These are phyloP conservation scores for Coniella vitis DNA, from an alignment of 2,329 filamentous ascomycete genomes.

Conservation along the genomic window DNA sequence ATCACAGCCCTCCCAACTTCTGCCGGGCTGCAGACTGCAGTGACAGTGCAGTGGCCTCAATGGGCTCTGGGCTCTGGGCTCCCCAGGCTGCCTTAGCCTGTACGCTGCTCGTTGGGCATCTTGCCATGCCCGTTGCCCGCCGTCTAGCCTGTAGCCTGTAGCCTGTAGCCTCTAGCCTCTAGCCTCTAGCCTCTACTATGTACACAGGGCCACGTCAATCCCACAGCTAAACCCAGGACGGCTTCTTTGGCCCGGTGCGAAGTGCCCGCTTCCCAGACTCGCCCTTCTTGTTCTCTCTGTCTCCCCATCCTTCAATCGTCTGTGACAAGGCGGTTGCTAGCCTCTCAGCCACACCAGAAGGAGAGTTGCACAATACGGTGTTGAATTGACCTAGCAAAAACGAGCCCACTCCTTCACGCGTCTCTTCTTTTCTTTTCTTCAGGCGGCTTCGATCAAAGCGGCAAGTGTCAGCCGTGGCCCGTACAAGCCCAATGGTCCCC, in stretches of 20 bases:
- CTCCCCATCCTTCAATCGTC: too few species aligned
- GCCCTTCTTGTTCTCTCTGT: too few species aligned
- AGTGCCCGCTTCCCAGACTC: too few species aligned
- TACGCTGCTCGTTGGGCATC: neutral
- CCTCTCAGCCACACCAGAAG: too few species aligned
- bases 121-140: too few species aligned
- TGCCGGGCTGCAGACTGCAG: constrained; percentile 4
- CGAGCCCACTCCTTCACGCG: neutral
- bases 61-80: neutral
- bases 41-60: neutral
- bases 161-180: neutral
- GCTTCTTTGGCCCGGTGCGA: too few species aligned
- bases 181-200: neutral
- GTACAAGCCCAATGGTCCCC: neutral
- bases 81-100: neutral
- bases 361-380: too few species aligned
- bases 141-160: too few species aligned
- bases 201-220: too few species aligned
- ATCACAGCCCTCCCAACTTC: neutral
- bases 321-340: too few species aligned
- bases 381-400: too few species aligned
- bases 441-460: constrained; percentile 1
- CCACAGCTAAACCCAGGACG: too few species aligned
- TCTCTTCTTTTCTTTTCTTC: neutral
- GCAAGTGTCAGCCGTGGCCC: constrained; percentile 5